Conservation (phyloP, 2,329 filamentous ascomycete genomes). For the Dactylonectria macrodidyma region DNA sequence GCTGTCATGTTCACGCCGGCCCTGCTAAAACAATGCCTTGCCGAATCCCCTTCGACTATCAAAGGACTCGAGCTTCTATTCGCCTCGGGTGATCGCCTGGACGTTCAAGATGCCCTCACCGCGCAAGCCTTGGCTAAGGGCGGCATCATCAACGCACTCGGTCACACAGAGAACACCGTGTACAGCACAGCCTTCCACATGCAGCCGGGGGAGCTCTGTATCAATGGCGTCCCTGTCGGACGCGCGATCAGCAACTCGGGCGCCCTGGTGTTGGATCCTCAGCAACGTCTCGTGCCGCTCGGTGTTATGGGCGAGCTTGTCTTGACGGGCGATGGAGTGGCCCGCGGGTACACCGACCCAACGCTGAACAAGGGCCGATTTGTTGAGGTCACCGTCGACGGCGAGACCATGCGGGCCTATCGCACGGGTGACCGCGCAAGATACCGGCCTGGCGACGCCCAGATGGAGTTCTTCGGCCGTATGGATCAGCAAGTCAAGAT, state of each 20-base stretch:
- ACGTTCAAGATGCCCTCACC: conserved; percentile 15
- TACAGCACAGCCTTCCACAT: conserved; percentile 22
- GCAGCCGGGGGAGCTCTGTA: conserved; percentile 5
- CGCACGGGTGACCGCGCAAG: conserved; percentile 35
- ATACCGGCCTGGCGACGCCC: conserved; percentile 30
- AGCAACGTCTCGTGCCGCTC: conserved; percentile 41
- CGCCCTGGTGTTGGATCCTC: conserved; percentile 43
- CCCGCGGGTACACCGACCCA: too few species aligned
- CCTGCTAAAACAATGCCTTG: conserved; percentile 39
- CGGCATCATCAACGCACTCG: conserved; percentile 28
- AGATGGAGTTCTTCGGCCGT: conserved; percentile 31
- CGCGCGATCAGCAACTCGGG: conserved; percentile 38
- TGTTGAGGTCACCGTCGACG: too few species aligned
- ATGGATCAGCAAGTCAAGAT: conserved; percentile 44
- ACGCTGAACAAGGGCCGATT: too few species aligned
- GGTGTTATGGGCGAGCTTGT: conserved; percentile 50
- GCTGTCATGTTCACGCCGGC: conserved; percentile 31
- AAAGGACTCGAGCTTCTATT: conserved; percentile 19
- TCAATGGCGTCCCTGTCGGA: conserved; percentile 40
- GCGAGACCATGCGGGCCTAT: conserved; percentile 15
- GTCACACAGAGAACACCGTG: conserved; percentile 38
- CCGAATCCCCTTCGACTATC: conserved; percentile 21
- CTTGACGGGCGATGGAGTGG: conserved; percentile 40
- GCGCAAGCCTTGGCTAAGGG: neutral
- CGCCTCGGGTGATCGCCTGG: conserved; percentile 38